Base-by-base conservation (phyloP, 495 filamentous ascomycete genomes). In the Parathielavia appendiculata region DNA sequence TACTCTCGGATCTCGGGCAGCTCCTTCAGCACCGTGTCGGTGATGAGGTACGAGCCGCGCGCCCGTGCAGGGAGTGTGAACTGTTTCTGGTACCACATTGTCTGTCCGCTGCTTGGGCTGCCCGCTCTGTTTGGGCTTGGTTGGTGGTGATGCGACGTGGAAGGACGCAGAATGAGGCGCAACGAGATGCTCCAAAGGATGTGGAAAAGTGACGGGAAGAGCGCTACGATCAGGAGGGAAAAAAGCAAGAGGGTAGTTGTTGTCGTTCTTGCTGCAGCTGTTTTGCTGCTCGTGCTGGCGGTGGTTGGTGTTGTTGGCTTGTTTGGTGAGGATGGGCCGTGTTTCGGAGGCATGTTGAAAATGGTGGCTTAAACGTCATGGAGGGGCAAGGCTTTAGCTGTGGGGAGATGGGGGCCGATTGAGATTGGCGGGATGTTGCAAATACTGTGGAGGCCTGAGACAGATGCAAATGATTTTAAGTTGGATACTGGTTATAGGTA, bases 31-130 rank as follows among this genome's bases (percentile, higher is more conserved):
- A 98, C 81, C 49, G 84, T 73, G 66, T 86, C 78, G 59, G 92
- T 97, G 69, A 97, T 80, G 41, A 98, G 88, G 78, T 97, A 96
- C 59, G 83, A 87, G 72, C 93, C 93, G 47, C 92, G 87, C 26
- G 83, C 78, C 61, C 79, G 77, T 1, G 85, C 61, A 60, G 90
- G 87, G 39, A 97, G 86, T 16, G 81, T 81, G 72, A 97, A 80
- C 22, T 81, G 79, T 69, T 90, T 93, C 70, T 96, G 91, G 61
- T 74, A 79, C 90, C 89, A 92, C 84, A 87, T 90, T 45, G 66
- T 78, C 22, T 62, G 34, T 30, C 43, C 1, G 51, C 19, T 43
- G 67, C 66, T 51, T 56, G 56, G 51, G 58, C 22, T 43, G 63
- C 23, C 40, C 52, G 20, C 56, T 59, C 17, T 46, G 56, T 10